Conservation (phyloP, 176 grass and related monocot genomes). For the Aegilops longissima region DNA sequence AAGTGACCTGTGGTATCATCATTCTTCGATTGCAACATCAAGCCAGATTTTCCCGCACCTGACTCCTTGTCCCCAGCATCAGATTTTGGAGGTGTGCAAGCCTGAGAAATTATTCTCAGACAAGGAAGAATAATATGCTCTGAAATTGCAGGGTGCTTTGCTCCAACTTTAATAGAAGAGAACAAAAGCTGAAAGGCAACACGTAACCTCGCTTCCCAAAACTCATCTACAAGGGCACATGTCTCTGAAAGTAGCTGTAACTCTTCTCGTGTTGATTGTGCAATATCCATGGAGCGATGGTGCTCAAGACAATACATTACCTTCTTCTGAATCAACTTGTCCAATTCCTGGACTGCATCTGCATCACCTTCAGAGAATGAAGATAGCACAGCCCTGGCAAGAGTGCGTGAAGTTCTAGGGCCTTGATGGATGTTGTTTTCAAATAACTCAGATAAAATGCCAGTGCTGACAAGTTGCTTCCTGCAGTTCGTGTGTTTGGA, state of each 20-base stretch:
- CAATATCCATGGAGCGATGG: slow-evolving; percentile 94
- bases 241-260: slow-evolving; percentile 89
- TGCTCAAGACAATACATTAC: slow-evolving; percentile 98
- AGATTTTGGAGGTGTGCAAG: slow-evolving; percentile 91
- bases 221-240: slow-evolving; percentile 85
- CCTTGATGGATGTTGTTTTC: slow-evolving; percentile 98
- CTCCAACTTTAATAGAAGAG: slow-evolving; percentile 94
- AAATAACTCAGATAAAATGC: slow-evolving; percentile 91
- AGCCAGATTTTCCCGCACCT: slow-evolving; percentile 64
- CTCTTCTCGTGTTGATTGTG: slow-evolving; percentile 90
- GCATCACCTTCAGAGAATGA: slow-evolving; percentile 89
- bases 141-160: slow-evolving; percentile 97
- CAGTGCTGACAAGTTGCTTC: slow-evolving; percentile 78
- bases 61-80: slow-evolving; percentile 75
- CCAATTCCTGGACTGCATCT: slow-evolving; percentile 81
- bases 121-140: slow-evolving; percentile 99
- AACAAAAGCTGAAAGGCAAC: slow-evolving; percentile 92
- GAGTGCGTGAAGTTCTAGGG: slow-evolving; percentile 66
- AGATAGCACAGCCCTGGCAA: slow-evolving; percentile 84
- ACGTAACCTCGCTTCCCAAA: slow-evolving; percentile 91
- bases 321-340: slow-evolving; percentile 92
- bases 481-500: slow-evolving; percentile 85
- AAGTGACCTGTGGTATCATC: slow-evolving; percentile 48
- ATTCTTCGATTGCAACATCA: slow-evolving; percentile 58
- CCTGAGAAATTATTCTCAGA: slow-evolving; percentile 95